Conservation (phyloP, 129 eudicot species). For the carrot (Daucus carota) region DNA sequence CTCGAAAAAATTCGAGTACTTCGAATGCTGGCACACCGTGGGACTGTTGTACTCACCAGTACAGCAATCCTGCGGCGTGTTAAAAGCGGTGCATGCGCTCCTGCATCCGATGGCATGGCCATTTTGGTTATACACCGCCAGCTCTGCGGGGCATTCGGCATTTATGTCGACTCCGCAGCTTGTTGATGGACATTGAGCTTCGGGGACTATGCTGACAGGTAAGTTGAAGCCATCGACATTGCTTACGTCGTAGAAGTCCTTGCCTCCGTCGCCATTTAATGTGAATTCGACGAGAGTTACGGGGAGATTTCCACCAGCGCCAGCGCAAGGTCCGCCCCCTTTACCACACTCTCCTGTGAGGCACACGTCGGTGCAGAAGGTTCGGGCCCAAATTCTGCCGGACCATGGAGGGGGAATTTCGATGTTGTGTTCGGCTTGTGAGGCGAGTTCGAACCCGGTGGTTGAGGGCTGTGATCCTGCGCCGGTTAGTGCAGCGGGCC, state of each 20-base stretch:
- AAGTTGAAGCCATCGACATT: slow-evolving; percentile 1
- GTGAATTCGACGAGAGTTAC: slow-evolving; percentile 1
- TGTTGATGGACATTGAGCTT: neutral
- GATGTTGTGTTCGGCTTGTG: neutral
- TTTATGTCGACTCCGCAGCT: neutral
- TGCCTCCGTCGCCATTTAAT: slow-evolving; percentile 1
- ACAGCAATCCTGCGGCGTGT: neutral
- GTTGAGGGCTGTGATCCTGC: slow-evolving; percentile 1
- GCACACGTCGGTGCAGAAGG: slow-evolving; percentile 3
- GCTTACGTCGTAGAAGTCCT: slow-evolving; percentile 5
- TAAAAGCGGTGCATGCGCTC: neutral
- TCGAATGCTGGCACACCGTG: neutral
- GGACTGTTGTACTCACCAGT: neutral
- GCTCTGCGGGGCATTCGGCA: neutral
- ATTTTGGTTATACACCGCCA: neutral
- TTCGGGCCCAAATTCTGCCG: slow-evolving; percentile 4
- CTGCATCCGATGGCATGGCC: neutral
- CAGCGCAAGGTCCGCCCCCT: neutral
- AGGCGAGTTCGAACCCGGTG: neutral
- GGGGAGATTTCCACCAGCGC: neutral
- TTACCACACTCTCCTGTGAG: neutral
- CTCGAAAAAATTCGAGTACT: neutral
- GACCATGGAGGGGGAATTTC: neutral
- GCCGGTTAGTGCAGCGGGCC: slow-evolving; percentile 8
- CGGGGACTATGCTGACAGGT: neutral